Evolutionary conservation across 192 early-diverging fungal species (phyloP).

Genomic region (Mortierella antarctica): DNA sequence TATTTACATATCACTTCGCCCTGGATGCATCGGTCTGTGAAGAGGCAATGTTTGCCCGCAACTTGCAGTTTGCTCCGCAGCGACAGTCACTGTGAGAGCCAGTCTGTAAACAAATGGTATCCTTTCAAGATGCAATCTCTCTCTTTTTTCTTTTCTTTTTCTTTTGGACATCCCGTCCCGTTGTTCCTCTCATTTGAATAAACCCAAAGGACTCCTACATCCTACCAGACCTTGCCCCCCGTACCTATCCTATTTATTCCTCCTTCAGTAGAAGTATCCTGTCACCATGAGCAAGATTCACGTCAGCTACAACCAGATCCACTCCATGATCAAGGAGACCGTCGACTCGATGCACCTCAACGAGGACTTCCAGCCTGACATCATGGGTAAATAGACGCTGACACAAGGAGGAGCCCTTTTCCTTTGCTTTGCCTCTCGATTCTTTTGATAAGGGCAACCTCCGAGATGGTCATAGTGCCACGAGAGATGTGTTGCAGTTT

Average conservation of each 20-base stretch:
- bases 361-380: constrained; percentile 74
- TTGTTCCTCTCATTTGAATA: background rate
- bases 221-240: background rate
- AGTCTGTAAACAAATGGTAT: constrained; percentile 5
- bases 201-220: background rate
- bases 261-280: constrained; percentile 1
- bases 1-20: too few species aligned
- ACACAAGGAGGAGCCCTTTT: background rate
- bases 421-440: background rate
- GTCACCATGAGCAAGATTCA: constrained; percentile 66
- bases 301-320: constrained; percentile 65
- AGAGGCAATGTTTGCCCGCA: background rate
- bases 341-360: constrained; percentile 67
- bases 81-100: background rate
- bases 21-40: background rate
- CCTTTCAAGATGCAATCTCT: background rate
- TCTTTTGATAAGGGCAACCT: background rate
- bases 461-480: background rate
- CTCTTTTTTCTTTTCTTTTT: constrained; percentile 6
- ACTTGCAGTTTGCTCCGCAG: background rate
- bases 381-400: constrained; percentile 54
- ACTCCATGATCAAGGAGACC: constrained; percentile 61
- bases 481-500: background rate
- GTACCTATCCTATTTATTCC: background rate
- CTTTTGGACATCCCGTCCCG: constrained; percentile 41